Conservation (phyloP, 2,329 filamentous ascomycete species). For the Setomelanomma holmii region DNA sequence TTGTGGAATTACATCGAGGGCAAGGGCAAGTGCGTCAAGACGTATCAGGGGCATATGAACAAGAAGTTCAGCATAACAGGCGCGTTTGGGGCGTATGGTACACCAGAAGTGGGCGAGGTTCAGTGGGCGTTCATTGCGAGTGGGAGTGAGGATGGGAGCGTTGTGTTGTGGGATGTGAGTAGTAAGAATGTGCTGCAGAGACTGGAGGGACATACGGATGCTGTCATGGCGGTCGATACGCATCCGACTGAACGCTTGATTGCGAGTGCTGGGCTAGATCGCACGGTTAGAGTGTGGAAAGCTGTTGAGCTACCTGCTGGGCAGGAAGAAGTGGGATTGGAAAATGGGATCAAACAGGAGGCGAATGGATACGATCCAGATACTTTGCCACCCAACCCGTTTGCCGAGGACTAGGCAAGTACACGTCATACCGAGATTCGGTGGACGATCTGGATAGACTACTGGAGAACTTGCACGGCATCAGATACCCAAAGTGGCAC, state of each 20-base stretch:
- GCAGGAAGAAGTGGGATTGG: conserved; percentile 1
- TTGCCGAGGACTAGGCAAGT: conserved; percentile 12
- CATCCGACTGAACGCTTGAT: conserved; percentile 62
- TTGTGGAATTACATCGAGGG: conserved; percentile 96
- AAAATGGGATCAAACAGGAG: background rate
- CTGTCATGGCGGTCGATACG: conserved; percentile 67
- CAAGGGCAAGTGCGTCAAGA: conserved; percentile 90
- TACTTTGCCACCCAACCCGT: conserved; percentile 28
- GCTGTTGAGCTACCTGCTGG: conserved; percentile 1
- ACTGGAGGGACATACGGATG: conserved; percentile 62
- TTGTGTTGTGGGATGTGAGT: conserved; percentile 89
- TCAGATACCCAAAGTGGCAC: too few species aligned
- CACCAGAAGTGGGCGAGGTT: conserved; percentile 17
- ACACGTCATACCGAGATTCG: too few species aligned
- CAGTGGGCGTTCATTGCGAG: conserved; percentile 72
- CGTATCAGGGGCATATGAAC: conserved; percentile 92
- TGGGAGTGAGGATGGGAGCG: conserved; percentile 85
- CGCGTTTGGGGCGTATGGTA: conserved; percentile 75
- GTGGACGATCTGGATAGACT: too few species aligned
- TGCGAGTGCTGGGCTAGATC: conserved; percentile 69
- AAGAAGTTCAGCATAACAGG: conserved; percentile 83
- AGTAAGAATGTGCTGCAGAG: conserved; percentile 82
- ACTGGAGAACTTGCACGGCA: too few species aligned
- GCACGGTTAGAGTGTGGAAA: conserved; percentile 67
- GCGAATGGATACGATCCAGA: conserved; percentile 28